Conservation (phyloP, 169 alveolate species). For the Plasmodium falciparum region DNA sequence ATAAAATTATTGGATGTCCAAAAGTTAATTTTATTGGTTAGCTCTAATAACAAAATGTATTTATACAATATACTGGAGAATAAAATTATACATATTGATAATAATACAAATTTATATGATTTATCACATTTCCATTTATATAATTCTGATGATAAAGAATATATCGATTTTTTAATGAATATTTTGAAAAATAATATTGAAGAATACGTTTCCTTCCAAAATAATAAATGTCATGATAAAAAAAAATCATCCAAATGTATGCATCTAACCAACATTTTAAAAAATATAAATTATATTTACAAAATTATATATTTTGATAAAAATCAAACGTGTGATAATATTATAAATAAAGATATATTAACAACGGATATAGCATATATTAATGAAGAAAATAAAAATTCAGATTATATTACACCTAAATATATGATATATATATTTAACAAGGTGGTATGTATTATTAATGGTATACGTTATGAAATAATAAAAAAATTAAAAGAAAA, state of each 20-base stretch:
- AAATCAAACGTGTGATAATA: neutral
- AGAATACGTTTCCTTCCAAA: neutral
- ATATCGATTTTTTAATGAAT: neutral
- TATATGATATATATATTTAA: constrained; percentile 2
- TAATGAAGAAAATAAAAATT: neutral
- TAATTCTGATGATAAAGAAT: neutral
- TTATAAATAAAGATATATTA: neutral
- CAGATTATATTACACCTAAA: neutral
- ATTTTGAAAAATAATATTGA: neutral
- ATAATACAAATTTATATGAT: neutral
- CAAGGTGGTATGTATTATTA: constrained; percentile 2
- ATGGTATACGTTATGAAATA: neutral
- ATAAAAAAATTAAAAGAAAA: neutral
- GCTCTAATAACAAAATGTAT: constrained; percentile 7
- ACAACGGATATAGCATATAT: neutral
- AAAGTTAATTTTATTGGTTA: neutral
- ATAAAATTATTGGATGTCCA: neutral
- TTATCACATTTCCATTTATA: neutral
- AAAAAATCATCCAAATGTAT: neutral
- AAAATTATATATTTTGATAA: neutral
- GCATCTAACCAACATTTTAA: neutral
- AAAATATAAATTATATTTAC: neutral
- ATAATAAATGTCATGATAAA: neutral
- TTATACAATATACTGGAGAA: neutral
- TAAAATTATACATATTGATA: neutral